Base-by-base conservation (phyloP, 495 filamentous ascomycete species). In the Talaromyces adpressus region DNA sequence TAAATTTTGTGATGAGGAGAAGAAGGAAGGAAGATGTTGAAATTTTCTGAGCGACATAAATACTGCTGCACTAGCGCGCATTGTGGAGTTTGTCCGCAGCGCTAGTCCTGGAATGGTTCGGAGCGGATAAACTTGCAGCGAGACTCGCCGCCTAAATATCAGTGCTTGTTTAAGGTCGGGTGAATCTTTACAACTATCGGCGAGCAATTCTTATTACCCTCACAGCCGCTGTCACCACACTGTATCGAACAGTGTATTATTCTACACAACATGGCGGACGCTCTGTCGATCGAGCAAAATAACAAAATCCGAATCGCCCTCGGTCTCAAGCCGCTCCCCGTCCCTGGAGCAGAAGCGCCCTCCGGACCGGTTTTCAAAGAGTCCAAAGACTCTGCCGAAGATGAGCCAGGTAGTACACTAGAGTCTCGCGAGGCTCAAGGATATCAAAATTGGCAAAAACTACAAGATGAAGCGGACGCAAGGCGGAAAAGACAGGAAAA, bases 251-350 rank as follows among this genome's bases (percentile, higher is more conserved):
- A 53, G 41, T 20, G 45, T n/a, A 23, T 22, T 12, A 34, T 30
- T 25, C 9, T 57, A 59, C 36, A 64, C 74, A 85, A 63, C 39
- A 95, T 93, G 90, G 77, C 85, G 39, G 90, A 93, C 80, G 82
- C 86, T 67, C 84, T 93, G 30, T 88, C 90, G 61, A 93, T 98
- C 71, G 92, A 96, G 72, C 91, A 96, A 81, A 90, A 91, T 54
- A 98, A 98, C 81, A 90, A 92, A 70, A 87, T 97, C 67, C 93
- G 94, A 51, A 82, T 87, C 64, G 91, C 91, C 41, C 82, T 97
- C 67, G 94, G 94, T 64, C 87, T 97, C 78, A 91, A 92, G 69
- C 93, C 92, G 34, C 81, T 98, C 66, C 92, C 92, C 56, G 90
- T 95, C 8, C 89, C 90, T 22, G 88, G 90, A 59, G 72, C 72